Base-by-base conservation (phyloP, 73 alveolate genomes). In the Paramecium primaurelia region DNA sequence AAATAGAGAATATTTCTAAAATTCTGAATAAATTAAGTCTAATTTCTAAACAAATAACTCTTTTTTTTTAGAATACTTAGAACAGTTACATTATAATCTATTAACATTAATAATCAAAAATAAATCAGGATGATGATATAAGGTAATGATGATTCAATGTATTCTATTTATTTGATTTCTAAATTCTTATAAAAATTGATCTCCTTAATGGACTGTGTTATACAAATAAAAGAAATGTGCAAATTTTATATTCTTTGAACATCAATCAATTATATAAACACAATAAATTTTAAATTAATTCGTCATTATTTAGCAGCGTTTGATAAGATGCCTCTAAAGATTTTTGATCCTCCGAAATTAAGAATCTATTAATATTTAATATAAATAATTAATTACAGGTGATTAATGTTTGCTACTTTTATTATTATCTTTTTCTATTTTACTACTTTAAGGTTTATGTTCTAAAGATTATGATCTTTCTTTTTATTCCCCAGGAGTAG, bases 321-420 rank as follows among this genome's bases (percentile, higher is more conserved):
- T 42, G 91, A 42, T 47, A 80, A 47, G 47, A 80, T 80, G 38
- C 91, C 91, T 80, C 91, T 80, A 36, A 80, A 80, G 37, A 49
- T 80, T 64, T 80, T 80, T 12, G 75, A 25, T 20, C 91, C 91
- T 26, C 91, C 91, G 49, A 80, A 45, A 28, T 42, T 49, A 40
- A 80, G 42, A 75, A 38, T 64, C 87, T 73, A 73, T 49, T 14
- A 9, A 73, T 14, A 34, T 14, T 3, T 34, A 11, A 9, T 12
- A 8, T 22, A 22, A 22, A 0, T 64, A 25, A 28, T 12, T 12
- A 26, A 4, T 64, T 73, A 73, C 87, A 20, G 58, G 59, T 5
- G 58, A 73, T 38, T 37, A 20, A 73, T 8, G 59, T 44, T 28
- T 26, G 16, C 49, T 40, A 0, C 49, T 2, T 80, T 80, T 49